Evolutionary conservation across 352 stramenopile genomes (phyloP).

Genomic region (Phytophthora multivora): DNA sequence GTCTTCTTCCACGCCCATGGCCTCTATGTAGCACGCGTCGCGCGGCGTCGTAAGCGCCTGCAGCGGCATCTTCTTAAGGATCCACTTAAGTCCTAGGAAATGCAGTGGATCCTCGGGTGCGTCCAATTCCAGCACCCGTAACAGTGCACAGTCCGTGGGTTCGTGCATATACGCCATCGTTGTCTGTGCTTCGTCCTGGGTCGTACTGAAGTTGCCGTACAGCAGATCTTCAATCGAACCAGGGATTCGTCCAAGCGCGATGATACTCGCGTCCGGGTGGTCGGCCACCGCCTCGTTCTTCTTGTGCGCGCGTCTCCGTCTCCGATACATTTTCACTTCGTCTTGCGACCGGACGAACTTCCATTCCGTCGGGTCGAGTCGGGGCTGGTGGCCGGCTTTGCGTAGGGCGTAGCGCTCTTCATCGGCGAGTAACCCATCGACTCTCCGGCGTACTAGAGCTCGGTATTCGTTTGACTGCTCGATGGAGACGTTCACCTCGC

Average conservation of each 20-base stretch:
- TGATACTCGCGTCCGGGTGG: constrained; percentile 36
- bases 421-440: constrained; percentile 33
- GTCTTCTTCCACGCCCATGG: constrained; percentile 52
- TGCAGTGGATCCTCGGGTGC: constrained; percentile 47
- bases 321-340: constrained; percentile 41
- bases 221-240: constrained; percentile 58
- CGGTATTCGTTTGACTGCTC: constrained; percentile 41
- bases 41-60: constrained; percentile 24
- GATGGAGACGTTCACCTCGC: constrained; percentile 33
- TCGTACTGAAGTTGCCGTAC: constrained; percentile 51
- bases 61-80: constrained; percentile 42
- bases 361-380: constrained; percentile 38
- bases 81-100: constrained; percentile 61
- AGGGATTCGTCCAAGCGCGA: constrained; percentile 45
- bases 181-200: constrained; percentile 46
- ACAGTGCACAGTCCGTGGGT: constrained; percentile 42
- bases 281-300: not conserved
- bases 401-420: constrained; percentile 25
- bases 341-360: constrained; percentile 41
- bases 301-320: constrained; percentile 18
- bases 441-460: constrained; percentile 31
- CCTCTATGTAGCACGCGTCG: constrained; percentile 42
- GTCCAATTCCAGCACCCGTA: constrained; percentile 47
- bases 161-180: constrained; percentile 41
- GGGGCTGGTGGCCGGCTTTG: constrained; percentile 13